phyloP scores from a whole-genome alignment of 2,329 filamentous ascomycete species.

The Fusarium sp. region DNA sequence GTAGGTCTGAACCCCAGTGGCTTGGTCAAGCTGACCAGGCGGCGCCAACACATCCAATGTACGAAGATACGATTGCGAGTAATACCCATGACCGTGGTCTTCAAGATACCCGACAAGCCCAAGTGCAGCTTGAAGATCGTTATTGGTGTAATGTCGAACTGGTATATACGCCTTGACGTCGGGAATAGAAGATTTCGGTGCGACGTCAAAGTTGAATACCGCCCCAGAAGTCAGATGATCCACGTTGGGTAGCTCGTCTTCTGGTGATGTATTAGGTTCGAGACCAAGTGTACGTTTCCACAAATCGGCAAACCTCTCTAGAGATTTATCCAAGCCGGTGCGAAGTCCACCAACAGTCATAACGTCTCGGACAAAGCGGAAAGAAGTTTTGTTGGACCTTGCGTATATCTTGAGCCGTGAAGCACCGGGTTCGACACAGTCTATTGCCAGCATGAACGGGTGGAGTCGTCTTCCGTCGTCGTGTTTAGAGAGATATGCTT shows the following conservation, averaged over 20 bases:
- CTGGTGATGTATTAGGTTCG: neutral
- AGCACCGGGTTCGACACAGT: neutral
- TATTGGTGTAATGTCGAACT: neutral
- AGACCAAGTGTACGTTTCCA: neutral
- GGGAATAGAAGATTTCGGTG: neutral
- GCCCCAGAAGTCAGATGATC: neutral
- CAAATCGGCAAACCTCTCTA: neutral
- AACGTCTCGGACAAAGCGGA: neutral
- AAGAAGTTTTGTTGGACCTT: neutral
- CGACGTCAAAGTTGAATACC: neutral
- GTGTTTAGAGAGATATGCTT: neutral
- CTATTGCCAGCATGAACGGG: conserved; percentile 3
- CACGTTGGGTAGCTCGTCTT: neutral
- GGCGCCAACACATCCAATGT: neutral
- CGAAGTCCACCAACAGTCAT: neutral
- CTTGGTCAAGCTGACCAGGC: neutral
- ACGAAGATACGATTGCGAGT: neutral
- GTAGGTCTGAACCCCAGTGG: neutral
- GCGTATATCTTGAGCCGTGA: neutral
- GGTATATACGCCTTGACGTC: conserved; percentile 3
- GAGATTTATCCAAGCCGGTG: neutral
- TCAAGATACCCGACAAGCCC: neutral
- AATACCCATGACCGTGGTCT: neutral
- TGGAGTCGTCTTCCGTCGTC: neutral
- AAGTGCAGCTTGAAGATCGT: neutral